phyloP scores from a whole-genome alignment of 2,329 filamentous ascomycete species.

The Fusarium anguioides region DNA sequence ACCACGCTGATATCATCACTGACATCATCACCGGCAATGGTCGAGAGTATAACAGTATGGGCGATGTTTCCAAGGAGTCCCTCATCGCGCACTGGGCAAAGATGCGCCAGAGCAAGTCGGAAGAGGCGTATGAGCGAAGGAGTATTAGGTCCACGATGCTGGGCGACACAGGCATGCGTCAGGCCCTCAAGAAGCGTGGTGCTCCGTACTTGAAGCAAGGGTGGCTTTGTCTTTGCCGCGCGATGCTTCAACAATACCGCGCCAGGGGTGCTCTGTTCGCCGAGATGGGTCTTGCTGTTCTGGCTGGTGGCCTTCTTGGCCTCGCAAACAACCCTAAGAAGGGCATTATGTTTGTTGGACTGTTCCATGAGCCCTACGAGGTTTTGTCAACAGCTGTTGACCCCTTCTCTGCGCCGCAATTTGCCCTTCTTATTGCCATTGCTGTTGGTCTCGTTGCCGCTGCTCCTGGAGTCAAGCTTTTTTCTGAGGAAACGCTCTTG shows the following conservation, averaged over 20 bases:
- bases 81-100: slow-evolving; percentile 62
- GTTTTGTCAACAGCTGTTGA: slow-evolving; percentile 64
- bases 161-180: slow-evolving; percentile 51
- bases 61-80: slow-evolving; percentile 59
- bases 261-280: slow-evolving; percentile 62
- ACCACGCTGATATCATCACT: slow-evolving; percentile 68
- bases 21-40: slow-evolving; percentile 71
- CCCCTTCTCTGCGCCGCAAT: slow-evolving; percentile 61
- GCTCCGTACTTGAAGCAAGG: slow-evolving; percentile 61
- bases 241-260: slow-evolving; percentile 68
- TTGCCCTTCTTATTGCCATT: slow-evolving; percentile 64
- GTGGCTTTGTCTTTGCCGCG: slow-evolving; percentile 63
- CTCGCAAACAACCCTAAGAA: slow-evolving; percentile 61
- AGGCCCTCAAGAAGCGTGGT: slow-evolving; percentile 62
- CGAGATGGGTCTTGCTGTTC: slow-evolving; percentile 63
- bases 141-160: slow-evolving; percentile 40
- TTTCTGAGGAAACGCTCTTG: slow-evolving; percentile 56
- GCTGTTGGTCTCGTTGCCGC: slow-evolving; percentile 65
- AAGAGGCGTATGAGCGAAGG: slow-evolving; percentile 28
- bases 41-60: slow-evolving; percentile 58
- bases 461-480: slow-evolving; percentile 65
- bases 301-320: slow-evolving; percentile 66
- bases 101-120: slow-evolving; percentile 40
- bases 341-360: slow-evolving; percentile 64
- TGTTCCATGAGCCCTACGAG: slow-evolving; percentile 62